Base-by-base conservation (phyloP, 1,284 basidiomycete species). In the Rhodotorula sp. region DNA sequence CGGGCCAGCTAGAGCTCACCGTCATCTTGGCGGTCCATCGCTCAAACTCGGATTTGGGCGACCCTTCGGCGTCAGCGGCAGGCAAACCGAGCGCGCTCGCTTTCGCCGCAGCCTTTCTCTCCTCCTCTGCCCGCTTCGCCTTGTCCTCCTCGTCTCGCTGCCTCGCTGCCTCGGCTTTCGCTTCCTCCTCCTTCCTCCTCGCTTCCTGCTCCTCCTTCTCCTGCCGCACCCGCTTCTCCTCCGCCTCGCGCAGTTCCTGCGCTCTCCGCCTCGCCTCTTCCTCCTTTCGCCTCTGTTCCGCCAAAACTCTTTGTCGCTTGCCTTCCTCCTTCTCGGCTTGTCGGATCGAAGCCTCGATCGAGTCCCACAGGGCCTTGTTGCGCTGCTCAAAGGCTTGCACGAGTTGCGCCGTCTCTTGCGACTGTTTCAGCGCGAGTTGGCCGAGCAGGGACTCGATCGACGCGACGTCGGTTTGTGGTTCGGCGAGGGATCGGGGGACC, bases 251-350 rank as follows among this genome's bases (percentile, higher is more conserved):
- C 68, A 74, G 69, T 58, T 72, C 74, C 60, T 67, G 65, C 5
- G 73, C 77, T 34, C 60, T 68, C 23, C 58, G 51, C 51, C 70
- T 60, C 34, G 67, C 89, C 29, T 84, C 83, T 10, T 91, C 84
- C 88, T 89, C 91, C 56, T 80, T 79, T 81, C 90, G 90, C 15
- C 70, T 26, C 26, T 74, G 64, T 51, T 74, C 71, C 52, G 70
- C 70, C 23, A 76, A 29, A 68, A 91, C 85, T 78, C 89, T 87
- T 78, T 86, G 87, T 57, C 89, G 87, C 79, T 91, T 90, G 64
- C 87, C 86, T 48, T 91, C 84, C 15, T 90, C 88, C 70, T 91
- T 89, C 78, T 91, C 92, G 80, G 92, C 91, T 65, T 85, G 80
- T 77, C 88, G 87, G 75, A 92, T 92, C 1, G 89, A 89, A 0